Evolutionary conservation across 768 basidiomycete species (phyloP), one percentile per base, ranked within the genome.

Genomic region (Boletellus emodensis): DNA sequence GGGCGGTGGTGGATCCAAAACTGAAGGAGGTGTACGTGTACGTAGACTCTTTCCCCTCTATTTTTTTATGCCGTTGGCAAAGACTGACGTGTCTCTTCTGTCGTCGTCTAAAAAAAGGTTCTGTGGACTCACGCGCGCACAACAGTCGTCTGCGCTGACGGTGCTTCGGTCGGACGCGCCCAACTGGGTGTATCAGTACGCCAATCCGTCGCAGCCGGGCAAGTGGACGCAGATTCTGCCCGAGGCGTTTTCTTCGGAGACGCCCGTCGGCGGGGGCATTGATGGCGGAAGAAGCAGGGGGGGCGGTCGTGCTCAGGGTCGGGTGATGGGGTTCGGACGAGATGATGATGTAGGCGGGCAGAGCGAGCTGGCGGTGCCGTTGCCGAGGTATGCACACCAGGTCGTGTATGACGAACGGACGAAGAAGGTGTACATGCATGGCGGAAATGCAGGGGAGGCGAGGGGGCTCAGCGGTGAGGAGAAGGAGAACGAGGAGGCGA

Each of bases 381-480:
- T 71, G 4, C 78, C 88, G 7, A 73, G 89, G 45, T 90, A 85
- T 60, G 89, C 88, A 3, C 86, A 90, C 59, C 87, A 90, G 63
- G 80, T 89, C 12, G 85, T 85, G 37, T 90, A 89, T 53, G 83
- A 88, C 56, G 69, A 79, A 1, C 68, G 64, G 24, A 75, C 78
- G 39, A 78, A 74, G 54, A 76, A 69, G 33, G 71, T 82, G 3
- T 90, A 79, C 59, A 69, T 90, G 70, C 88, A 90, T 58, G 90
- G 90, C 3, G 89, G 89, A 38, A 90, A 88, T 68, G 80, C 78
- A 6, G 86, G 86, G 0, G 60, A 71, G 39, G 64, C 59, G 12
- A 56, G 58, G 44, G 53, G 13, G 15, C 30, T 30, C 1, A 46
- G 51, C 7, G 53, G 43, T 26, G 65, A 61, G 50, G 58, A 64